Percentiles rank a stretch among this genome's conserved stretches.
Evolutionary conservation across 352 stramenopile genomes (phyloP).

Genomic region (Phytopythium sindhum): DNA sequence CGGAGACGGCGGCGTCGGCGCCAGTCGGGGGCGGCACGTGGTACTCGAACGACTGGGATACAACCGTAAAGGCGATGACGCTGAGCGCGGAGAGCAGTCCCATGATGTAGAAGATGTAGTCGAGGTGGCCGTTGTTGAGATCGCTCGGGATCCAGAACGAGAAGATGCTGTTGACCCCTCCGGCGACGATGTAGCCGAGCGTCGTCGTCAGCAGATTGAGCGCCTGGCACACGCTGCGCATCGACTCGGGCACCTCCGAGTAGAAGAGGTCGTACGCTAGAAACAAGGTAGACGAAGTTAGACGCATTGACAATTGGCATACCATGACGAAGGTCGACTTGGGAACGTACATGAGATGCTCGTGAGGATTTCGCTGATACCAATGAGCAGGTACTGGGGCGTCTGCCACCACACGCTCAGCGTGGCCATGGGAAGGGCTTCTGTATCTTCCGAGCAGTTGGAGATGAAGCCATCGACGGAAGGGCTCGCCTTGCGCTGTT

Average conservation of each 20-base stretch:
- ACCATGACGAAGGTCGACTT: no score
- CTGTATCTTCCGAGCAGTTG: slow-evolving; percentile 67
- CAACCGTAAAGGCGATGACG: slow-evolving; percentile 49
- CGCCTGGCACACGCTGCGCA: slow-evolving; percentile 89
- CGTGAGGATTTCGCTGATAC: slow-evolving; percentile 86
- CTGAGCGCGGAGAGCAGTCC: slow-evolving; percentile 65
- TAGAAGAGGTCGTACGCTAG: slow-evolving; percentile 91
- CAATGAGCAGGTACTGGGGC: slow-evolving; percentile 89
- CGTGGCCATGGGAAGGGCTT: slow-evolving; percentile 68
- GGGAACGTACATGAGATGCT: slow-evolving; percentile 82
- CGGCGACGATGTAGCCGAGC: slow-evolving; percentile 82
- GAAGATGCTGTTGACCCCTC: slow-evolving; percentile 84
- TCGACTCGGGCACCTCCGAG: slow-evolving; percentile 87
- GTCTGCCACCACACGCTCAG: slow-evolving; percentile 91
- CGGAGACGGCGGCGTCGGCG: slow-evolving; percentile 43
- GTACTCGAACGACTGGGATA: slow-evolving; percentile 83
- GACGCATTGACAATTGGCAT: neutral
- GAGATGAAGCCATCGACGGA: slow-evolving; percentile 48
- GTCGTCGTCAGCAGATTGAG: slow-evolving; percentile 90
- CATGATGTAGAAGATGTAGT: slow-evolving; percentile 89
- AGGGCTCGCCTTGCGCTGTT: slow-evolving; percentile 57
- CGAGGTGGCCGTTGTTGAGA: slow-evolving; percentile 87
- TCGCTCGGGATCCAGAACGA: slow-evolving; percentile 89
- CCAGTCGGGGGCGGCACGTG: slow-evolving; percentile 46
- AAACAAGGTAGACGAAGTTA: neutral